phyloP scores from a whole-genome alignment of 441 rosid species.

The Gossypium trilobum region DNA sequence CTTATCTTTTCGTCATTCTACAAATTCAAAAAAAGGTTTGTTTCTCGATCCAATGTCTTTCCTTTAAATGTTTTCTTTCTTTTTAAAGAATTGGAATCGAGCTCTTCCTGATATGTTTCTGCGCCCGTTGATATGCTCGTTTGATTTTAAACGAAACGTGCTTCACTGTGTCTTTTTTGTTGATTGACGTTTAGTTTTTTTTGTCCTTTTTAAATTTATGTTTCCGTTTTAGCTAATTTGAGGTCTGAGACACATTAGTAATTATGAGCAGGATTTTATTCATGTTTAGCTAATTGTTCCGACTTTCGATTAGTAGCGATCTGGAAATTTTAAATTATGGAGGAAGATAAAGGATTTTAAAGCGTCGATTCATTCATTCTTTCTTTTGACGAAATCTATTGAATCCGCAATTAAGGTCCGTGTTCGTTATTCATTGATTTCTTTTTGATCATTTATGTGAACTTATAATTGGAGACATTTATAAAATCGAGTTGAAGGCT shows the following conservation, averaged over 20 bases:
- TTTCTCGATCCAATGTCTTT: not conserved
- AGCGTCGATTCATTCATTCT: not conserved
- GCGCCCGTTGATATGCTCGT: not conserved
- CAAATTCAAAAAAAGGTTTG: not conserved
- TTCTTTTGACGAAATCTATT: slow-evolving; percentile 6
- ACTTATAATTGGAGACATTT: not conserved
- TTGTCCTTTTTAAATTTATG: not conserved
- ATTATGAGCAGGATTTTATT: slow-evolving; percentile 1
- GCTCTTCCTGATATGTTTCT: not conserved
- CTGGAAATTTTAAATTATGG: not conserved
- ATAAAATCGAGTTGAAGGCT: not conserved
- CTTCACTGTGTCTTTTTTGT: not conserved
- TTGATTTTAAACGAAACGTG: not conserved
- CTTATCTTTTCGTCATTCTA: not conserved
- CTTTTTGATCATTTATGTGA: slow-evolving; percentile 1
- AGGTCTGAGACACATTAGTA: not conserved
- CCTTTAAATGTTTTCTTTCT: not conserved
- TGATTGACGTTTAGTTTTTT: not conserved
- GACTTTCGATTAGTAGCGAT: not conserved
- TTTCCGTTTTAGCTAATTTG: slow-evolving; percentile 6
- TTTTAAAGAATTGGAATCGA: not conserved
- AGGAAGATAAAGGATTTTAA: not conserved
- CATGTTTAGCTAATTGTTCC: not conserved
- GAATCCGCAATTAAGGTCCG: slow-evolving; percentile 6
- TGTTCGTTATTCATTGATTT: not conserved